Evolutionary conservation across 148 eudicot species (phyloP), one percentile per base, ranked within the genome.

Genomic region (Tetragonia tetragonoides): DNA sequence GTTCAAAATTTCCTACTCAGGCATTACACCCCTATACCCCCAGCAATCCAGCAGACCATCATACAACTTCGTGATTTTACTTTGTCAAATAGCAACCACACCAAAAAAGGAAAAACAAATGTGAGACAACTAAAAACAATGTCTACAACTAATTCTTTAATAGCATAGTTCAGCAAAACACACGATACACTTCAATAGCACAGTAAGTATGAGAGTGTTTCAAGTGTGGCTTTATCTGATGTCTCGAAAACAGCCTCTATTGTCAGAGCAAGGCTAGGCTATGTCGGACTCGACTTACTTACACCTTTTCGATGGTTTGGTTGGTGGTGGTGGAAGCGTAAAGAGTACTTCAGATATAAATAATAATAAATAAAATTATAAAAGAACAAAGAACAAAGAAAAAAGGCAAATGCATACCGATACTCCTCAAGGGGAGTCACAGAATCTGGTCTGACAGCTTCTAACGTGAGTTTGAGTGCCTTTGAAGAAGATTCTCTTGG

Each of bases 361-460:
- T 28, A 28, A 28, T 28, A 28, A 28, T 28, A 28, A 28, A 28
- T 28, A 28, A 28, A 28, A 28, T 28, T 28, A 28, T 28, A 0
- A 28, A 28, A 28, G 34, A 28, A 28, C 34, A 28, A 28, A 28
- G 34, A 28, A 28, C 34, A 64, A 14, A 41, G 34, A 68, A 80
- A 56, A 49, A 10, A 49, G 12, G 7, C 47, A 44, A 34, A 38
- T 12, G 66, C 87, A 77, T 83, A 92, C 99, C 99, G 85, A 67
- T 89, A 89, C 84, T 95, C 99, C 82, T 95, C 99, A 14, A 95
- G 88, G 73, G 94, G 97, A 77, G 86, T 87, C 70, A 77, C 81
- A 77, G 97, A 92, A 84, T 92, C 91, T 81, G 99, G 99, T 83
- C 91, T 87, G 69, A 95, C 96, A 79, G 91, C 87, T 84, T 95